Evolutionary conservation across 441 rosid genomes (phyloP).

Genomic region (Gossypium laxum): DNA sequence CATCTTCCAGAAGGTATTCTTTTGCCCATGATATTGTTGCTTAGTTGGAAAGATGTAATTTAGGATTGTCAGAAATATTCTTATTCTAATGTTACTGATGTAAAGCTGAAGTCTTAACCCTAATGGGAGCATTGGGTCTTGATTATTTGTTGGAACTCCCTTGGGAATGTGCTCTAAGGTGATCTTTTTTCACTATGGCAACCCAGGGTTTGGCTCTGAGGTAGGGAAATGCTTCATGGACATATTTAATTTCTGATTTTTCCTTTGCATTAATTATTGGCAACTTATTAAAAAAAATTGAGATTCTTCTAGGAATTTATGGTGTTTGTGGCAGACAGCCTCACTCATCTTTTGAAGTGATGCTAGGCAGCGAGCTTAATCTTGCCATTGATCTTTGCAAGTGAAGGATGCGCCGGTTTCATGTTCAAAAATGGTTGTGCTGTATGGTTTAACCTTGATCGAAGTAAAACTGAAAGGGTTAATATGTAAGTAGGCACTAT

Average conservation of each 20-base stretch:
- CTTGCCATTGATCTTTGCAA: background rate
- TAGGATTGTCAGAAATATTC: background rate
- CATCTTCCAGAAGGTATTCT: background rate
- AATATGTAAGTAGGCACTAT: background rate
- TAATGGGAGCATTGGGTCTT: slow-evolving; percentile 8
- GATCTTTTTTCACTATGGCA: background rate
- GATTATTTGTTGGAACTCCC: background rate
- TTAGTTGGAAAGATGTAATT: background rate
- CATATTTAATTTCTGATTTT: background rate
- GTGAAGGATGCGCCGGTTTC: background rate
- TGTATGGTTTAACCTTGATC: background rate
- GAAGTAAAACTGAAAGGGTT: background rate
- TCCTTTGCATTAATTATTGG: background rate
- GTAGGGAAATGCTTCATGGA: background rate
- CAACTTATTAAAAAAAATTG: background rate
- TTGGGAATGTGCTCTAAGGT: background rate
- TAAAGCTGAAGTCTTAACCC: slow-evolving; percentile 7
- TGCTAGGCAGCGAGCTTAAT: background rate
- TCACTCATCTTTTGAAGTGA: background rate
- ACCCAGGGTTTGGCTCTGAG: background rate
- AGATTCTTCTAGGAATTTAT: background rate
- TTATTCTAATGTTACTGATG: background rate
- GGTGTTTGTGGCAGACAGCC: background rate
- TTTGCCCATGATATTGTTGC: background rate
- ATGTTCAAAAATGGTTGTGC: background rate